These are phyloP conservation scores for Galeopsis tetrahit DNA, from an alignment of 257 asterid genomes.

Conservation along the genomic window DNA sequence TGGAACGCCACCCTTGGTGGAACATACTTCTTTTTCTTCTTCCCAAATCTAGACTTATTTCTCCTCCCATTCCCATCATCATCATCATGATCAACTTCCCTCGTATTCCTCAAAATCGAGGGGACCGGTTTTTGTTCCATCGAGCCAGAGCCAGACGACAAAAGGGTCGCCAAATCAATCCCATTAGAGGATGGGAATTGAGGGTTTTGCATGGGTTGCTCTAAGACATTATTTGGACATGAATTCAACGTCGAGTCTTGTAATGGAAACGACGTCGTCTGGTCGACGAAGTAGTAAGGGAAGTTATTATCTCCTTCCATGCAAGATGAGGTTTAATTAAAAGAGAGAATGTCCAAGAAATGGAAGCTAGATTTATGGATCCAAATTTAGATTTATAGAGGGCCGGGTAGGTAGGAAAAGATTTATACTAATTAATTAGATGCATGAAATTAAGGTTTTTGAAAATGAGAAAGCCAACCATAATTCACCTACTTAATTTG, in stretches of 20 bases:
- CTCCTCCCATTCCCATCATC: slow-evolving; percentile 30
- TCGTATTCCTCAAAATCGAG: slow-evolving; percentile 24
- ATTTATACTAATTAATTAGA: not conserved
- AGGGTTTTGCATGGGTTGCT: slow-evolving; percentile 58
- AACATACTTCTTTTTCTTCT: slow-evolving; percentile 52
- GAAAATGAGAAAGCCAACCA: slow-evolving; percentile 52
- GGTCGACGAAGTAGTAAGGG: slow-evolving; percentile 40
- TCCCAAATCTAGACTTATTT: slow-evolving; percentile 48
- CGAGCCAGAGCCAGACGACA: slow-evolving; percentile 37
- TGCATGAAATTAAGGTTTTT: slow-evolving; percentile 9
- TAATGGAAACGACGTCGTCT: slow-evolving; percentile 37
- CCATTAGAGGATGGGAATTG: slow-evolving; percentile 30
- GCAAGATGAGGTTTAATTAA: slow-evolving; percentile 18
- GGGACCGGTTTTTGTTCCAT: slow-evolving; percentile 34
- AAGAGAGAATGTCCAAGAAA: slow-evolving; percentile 27
- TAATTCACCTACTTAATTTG: slow-evolving; percentile 50
- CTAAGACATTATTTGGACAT: slow-evolving; percentile 28
- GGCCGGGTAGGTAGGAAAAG: slow-evolving; percentile 51
- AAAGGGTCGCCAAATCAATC: slow-evolving; percentile 53
- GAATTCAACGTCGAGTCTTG: not conserved
- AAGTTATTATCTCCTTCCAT: slow-evolving; percentile 54
- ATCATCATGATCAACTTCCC: slow-evolving; percentile 34
- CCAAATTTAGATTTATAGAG: slow-evolving; percentile 43
- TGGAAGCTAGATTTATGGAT: slow-evolving; percentile 35
- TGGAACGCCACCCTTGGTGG: slow-evolving; percentile 90